These are phyloP conservation scores for Acer yangbiense DNA, from an alignment of 345 rosid genomes.

Conservation along the genomic window DNA sequence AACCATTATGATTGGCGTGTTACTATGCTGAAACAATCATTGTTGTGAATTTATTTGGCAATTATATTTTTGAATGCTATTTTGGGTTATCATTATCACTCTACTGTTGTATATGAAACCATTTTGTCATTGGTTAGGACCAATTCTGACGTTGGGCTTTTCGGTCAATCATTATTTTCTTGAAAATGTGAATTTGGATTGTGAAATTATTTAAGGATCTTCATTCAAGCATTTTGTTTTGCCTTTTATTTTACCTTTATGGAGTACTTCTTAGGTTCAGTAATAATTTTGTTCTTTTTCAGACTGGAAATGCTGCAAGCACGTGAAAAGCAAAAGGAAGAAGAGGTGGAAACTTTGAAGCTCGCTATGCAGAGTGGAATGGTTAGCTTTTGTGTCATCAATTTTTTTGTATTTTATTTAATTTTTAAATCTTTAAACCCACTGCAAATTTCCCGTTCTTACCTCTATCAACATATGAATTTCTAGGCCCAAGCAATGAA, in stretches of 20 bases:
- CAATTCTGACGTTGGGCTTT: not conserved
- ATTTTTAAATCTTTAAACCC: not conserved
- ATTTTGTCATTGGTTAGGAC: not conserved
- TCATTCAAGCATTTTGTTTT: not conserved
- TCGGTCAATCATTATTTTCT: not conserved
- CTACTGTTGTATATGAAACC: not conserved
- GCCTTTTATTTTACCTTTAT: not conserved
- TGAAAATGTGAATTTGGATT: not conserved
- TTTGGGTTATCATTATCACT: not conserved
- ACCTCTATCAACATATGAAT: constrained; percentile 11
- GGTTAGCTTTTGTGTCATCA: constrained; percentile 49
- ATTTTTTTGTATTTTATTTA: not conserved
- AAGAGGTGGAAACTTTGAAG: constrained; percentile 73
- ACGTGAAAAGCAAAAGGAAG: constrained; percentile 92
- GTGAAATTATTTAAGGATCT: constrained; percentile 1
- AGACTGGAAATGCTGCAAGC: constrained; percentile 74
- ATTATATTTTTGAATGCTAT: constrained; percentile 3
- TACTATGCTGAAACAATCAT: not conserved
- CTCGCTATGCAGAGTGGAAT: constrained; percentile 94
- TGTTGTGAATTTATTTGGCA: not conserved
- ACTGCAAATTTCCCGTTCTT: not conserved
- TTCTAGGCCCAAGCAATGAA: constrained; percentile 93
- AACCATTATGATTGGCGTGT: not conserved
- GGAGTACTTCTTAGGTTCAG: not conserved
- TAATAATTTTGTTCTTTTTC: constrained; percentile 25